These are phyloP conservation scores for Paecilomyces fulvus DNA, from an alignment of 2,329 filamentous ascomycete species.

Conservation along the genomic window DNA sequence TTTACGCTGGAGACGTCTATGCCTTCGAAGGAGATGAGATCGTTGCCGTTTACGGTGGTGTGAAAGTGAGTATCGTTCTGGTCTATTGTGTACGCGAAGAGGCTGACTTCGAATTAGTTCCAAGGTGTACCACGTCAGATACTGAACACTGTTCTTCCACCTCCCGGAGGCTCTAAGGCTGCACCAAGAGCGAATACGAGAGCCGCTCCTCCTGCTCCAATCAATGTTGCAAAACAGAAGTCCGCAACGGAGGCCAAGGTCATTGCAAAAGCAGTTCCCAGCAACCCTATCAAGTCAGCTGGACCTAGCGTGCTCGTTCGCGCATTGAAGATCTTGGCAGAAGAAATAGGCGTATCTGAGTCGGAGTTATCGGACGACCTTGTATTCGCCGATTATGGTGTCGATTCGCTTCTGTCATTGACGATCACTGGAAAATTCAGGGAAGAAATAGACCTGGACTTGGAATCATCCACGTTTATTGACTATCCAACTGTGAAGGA, in stretches of 20 bases:
- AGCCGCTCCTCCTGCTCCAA: slow-evolving; percentile 12
- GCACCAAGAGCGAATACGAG: slow-evolving; percentile 11
- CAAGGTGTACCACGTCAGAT: slow-evolving; percentile 33
- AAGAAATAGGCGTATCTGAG: slow-evolving; percentile 48
- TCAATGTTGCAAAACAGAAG: slow-evolving; percentile 22
- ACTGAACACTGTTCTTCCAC: slow-evolving; percentile 34
- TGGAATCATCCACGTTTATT: slow-evolving; percentile 51
- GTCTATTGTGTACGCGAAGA: background rate
- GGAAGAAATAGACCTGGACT: slow-evolving; percentile 52
- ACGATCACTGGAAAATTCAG: slow-evolving; percentile 55
- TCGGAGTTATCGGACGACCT: slow-evolving; percentile 52
- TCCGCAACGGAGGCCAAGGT: slow-evolving; percentile 15
- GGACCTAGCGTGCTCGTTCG: slow-evolving; percentile 23
- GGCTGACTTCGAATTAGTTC: slow-evolving; percentile 22
- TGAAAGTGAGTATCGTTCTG: slow-evolving; percentile 28
- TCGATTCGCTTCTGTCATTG: slow-evolving; percentile 53
- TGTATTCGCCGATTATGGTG: slow-evolving; percentile 54
- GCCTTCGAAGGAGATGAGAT: slow-evolving; percentile 52
- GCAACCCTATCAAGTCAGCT: slow-evolving; percentile 17
- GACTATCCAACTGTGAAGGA: slow-evolving; percentile 53
- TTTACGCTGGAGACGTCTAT: slow-evolving; percentile 53
- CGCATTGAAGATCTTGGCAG: slow-evolving; percentile 32
- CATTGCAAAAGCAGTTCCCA: slow-evolving; percentile 16
- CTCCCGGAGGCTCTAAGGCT: slow-evolving; percentile 17
- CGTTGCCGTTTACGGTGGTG: slow-evolving; percentile 42